Percentiles rank a stretch among this genome's conserved stretches.
phyloP scores from a whole-genome alignment of 371 early-diverging fungal species.

The Apophysomyces ossiformis region DNA sequence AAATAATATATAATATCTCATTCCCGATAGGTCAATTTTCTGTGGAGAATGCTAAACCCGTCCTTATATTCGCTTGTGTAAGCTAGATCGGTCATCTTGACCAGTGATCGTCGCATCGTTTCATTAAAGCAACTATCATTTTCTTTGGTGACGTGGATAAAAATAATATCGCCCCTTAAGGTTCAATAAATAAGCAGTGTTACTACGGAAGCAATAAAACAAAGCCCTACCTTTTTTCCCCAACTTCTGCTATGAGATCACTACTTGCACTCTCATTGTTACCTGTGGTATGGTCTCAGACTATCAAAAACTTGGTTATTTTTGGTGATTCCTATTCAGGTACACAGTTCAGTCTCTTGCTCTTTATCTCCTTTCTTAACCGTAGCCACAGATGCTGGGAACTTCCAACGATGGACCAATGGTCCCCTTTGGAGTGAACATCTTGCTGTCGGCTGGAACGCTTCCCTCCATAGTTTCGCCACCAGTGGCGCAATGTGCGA shows the following conservation, averaged over 20 bases:
- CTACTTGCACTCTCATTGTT: slow-evolving; percentile 1
- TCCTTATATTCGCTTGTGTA: slow-evolving; percentile 2
- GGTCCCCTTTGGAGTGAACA: slow-evolving; percentile 54
- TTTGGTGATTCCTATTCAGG: slow-evolving; percentile 59
- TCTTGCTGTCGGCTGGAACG: slow-evolving; percentile 49
- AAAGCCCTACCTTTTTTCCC: not conserved
- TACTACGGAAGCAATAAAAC: not conserved
- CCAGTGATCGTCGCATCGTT: not conserved
- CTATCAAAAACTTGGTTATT: slow-evolving; percentile 42
- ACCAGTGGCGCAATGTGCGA: slow-evolving; percentile 51
- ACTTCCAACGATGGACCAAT: slow-evolving; percentile 42
- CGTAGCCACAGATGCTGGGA: slow-evolving; percentile 37
- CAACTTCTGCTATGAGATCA: not conserved
- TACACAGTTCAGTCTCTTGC: slow-evolving; percentile 16
- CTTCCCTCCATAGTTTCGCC: slow-evolving; percentile 45
- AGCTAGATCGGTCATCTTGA: not conserved
- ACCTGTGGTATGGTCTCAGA: slow-evolving; percentile 9
- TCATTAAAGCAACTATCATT: not conserved
- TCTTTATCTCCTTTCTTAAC: not conserved
- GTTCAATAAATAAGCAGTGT: too few relatives aligned
- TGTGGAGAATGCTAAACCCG: not conserved
- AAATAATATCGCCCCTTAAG: not conserved
- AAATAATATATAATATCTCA: not conserved
- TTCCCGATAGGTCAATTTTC: not conserved
- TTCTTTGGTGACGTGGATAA: slow-evolving; percentile 2